phyloP scores from a whole-genome alignment of 2,329 filamentous ascomycete species.

The Aspergillus sp. region DNA sequence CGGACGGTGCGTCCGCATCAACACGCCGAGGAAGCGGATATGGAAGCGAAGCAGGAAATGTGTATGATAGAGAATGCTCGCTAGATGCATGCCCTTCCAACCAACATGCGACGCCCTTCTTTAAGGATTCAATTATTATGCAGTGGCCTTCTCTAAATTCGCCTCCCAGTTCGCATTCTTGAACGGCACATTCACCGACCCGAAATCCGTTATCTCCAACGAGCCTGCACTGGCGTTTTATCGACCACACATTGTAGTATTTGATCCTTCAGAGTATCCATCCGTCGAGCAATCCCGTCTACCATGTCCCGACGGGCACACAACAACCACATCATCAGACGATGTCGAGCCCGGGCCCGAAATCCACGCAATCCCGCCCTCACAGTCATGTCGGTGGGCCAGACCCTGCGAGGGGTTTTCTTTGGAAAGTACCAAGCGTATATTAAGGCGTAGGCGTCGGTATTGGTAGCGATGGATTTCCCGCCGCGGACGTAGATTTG shows the following conservation, averaged over 20 bases:
- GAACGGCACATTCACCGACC: constrained; percentile 41
- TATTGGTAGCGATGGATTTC: constrained; percentile 22
- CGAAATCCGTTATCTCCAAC: constrained; percentile 41
- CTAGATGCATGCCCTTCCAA: too few species aligned
- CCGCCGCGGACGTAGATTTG: constrained; percentile 45
- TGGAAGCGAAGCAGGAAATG: too few species aligned
- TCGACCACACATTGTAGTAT: constrained; percentile 43
- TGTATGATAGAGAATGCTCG: too few species aligned
- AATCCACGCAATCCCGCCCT: constrained; percentile 48
- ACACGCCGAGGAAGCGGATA: constrained; percentile 4
- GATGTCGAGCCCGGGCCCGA: constrained; percentile 26
- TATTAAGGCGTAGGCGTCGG: constrained; percentile 42
- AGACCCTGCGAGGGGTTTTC: constrained; percentile 38
- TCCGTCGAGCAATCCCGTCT: constrained; percentile 38
- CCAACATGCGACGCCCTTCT: not conserved
- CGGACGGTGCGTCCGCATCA: constrained; percentile 13
- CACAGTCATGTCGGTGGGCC: constrained; percentile 51
- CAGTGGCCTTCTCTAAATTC: constrained; percentile 36
- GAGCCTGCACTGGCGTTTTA: constrained; percentile 43
- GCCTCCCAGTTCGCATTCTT: constrained; percentile 40
- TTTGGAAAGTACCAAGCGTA: constrained; percentile 47
- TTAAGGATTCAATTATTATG: constrained; percentile 11
- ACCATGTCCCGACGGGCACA: constrained; percentile 48
- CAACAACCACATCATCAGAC: constrained; percentile 38
- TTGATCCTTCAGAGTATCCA: constrained; percentile 39